Base-by-base conservation (phyloP, 2,329 filamentous ascomycete species). In the Neoscytalidium dimidiatum region DNA sequence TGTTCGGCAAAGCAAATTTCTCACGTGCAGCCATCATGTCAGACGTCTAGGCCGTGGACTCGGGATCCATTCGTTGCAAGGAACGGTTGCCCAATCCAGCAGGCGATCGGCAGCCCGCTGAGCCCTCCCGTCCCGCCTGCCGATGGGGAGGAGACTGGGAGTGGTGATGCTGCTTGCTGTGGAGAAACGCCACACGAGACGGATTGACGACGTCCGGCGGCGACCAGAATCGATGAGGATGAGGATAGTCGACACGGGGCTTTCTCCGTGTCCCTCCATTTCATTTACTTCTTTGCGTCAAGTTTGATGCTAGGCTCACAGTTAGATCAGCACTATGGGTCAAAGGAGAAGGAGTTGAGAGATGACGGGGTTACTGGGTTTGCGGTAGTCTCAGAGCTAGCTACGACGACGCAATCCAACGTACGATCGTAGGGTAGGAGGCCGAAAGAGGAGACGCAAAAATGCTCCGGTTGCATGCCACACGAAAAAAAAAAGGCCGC, bases 321-420 rank as follows among this genome's bases (percentile, higher is more conserved):
- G 17, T 21, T 29, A 21, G 41, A 60, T 48, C 41, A 60, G 56
- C 56, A 14, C 56, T 60, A 60, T 21, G 29, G 43, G 51, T n/a
- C 19, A 38, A n/a, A 23, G 26, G 11, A 38, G 51, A 23, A 35
- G 51, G 29, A 21, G n/a, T 26, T 56, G 51, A 41, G 31, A 14
- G 41, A 35, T 21, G 6, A n/a, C 19, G 33, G 19, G 51, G 28
- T 6, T 14, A 21, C 31, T 17, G 51, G 28, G 21, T n/a, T 31
- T 7, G 23, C 48, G 48, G 49, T 13, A 1, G 38, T 41, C 38
- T 8, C 49, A 29, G 23, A 52, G 49, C 49, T 33, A 19, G 19
- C 33, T 58, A 46, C 38, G 21, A 60, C 41, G 9, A 17, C 29
- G 28, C 41, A 33, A 60, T 46, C 41, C 41, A 17, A 60, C 56